phyloP scores from a whole-genome alignment of 345 rosid genomes.

The Stellera chamaejasme region DNA sequence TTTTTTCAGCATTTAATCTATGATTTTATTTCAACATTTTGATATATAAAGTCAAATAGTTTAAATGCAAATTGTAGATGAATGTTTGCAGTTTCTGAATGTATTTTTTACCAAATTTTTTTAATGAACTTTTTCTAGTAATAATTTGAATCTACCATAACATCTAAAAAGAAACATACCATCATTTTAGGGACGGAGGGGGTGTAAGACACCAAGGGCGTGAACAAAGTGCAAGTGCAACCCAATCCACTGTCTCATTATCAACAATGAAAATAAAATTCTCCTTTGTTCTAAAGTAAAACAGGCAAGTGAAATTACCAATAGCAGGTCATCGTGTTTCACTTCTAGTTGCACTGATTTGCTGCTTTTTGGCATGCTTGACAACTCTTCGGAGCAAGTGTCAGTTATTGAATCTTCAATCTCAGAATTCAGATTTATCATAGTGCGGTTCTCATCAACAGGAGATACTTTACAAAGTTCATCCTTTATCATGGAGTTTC shows the following conservation, averaged over 20 bases:
- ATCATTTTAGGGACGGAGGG: too few relatives aligned
- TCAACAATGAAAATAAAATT: not conserved
- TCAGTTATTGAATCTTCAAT: constrained; percentile 19
- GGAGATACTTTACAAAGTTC: constrained; percentile 23
- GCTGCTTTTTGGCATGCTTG: constrained; percentile 13
- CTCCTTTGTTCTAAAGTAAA: not conserved
- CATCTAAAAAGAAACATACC: too few relatives aligned
- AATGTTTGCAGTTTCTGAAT: too few relatives aligned
- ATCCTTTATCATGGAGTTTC: constrained; percentile 11
- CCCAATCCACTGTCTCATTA: too few relatives aligned
- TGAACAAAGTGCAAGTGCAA: not conserved
- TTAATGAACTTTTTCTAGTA: too few relatives aligned
- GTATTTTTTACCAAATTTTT: too few relatives aligned
- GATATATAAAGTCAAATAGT: too few relatives aligned
- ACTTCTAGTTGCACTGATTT: constrained; percentile 22
- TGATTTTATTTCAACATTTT: too few relatives aligned
- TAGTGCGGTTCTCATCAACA: constrained; percentile 15
- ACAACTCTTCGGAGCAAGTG: constrained; percentile 8
- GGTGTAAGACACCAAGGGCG: not conserved
- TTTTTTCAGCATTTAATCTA: too few relatives aligned
- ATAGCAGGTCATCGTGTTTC: constrained; percentile 16
- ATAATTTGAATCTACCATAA: too few relatives aligned
- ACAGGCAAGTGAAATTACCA: constrained; percentile 21
- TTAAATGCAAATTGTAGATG: too few relatives aligned
- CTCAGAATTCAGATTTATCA: constrained; percentile 14